phyloP scores from a whole-genome alignment of 106 monocot species.

The Allium fistulosum region DNA sequence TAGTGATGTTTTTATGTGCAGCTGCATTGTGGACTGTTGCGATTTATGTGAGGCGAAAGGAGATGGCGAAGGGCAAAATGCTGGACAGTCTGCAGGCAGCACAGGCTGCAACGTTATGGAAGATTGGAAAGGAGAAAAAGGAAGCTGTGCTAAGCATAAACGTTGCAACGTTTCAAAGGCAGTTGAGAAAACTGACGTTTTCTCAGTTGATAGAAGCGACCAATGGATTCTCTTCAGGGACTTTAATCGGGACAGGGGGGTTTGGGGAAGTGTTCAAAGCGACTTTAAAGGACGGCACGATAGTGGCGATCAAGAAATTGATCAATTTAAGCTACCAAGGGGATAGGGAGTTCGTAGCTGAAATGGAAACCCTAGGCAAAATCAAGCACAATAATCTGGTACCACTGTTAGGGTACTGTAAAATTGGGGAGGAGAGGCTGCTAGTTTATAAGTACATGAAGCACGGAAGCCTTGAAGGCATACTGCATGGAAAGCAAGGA shows the following conservation, averaged over 20 bases:
- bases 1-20: slow-evolving; percentile 24
- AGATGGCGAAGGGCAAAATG: slow-evolving; percentile 35
- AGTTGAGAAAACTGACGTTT: slow-evolving; percentile 59
- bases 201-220: slow-evolving; percentile 88
- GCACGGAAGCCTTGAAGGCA: slow-evolving; percentile 69
- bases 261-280: slow-evolving; percentile 94
- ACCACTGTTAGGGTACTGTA: slow-evolving; percentile 73
- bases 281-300: slow-evolving; percentile 63
- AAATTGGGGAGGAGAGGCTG: slow-evolving; percentile 74
- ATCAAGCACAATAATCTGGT: slow-evolving; percentile 83
- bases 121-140: slow-evolving; percentile 42
- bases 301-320: slow-evolving; percentile 75
- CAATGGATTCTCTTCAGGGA: slow-evolving; percentile 68
- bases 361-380: slow-evolving; percentile 92
- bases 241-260: slow-evolving; percentile 67
- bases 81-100: slow-evolving; percentile 54
- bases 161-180: slow-evolving; percentile 72
- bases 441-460: slow-evolving; percentile 76
- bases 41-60: slow-evolving; percentile 23
- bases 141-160: slow-evolving; percentile 76
- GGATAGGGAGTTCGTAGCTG: slow-evolving; percentile 74
- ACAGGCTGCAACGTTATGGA: slow-evolving; percentile 65
- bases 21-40: slow-evolving; percentile 27
- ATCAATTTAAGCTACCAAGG: slow-evolving; percentile 83
- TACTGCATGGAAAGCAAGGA: slow-evolving; percentile 29